A percentile compares a stretch with the other conserved stretches of the same genome.
These are phyloP conservation scores for Petunia hybrid DNA, from an alignment of 305 asterid species.

Conservation along the genomic window DNA sequence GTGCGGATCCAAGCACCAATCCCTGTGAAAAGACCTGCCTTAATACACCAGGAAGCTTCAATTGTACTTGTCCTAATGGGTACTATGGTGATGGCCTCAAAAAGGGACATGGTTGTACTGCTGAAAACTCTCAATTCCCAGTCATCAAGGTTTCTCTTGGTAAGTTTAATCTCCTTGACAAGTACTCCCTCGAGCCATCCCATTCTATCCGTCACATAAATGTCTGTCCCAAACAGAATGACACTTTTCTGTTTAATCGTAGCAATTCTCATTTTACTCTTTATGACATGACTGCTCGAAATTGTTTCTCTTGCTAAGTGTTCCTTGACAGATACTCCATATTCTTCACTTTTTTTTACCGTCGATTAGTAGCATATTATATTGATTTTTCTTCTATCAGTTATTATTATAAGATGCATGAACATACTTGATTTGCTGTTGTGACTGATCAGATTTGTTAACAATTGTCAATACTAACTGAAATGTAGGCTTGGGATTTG, in stretches of 20 bases:
- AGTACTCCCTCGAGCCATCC: neutral
- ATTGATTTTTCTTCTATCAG: neutral
- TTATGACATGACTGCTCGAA: too few relatives aligned
- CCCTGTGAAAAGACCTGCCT: neutral
- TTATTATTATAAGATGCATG: neutral
- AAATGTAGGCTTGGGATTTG: conserved; percentile 22
- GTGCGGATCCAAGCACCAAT: neutral
- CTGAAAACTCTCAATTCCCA: neutral
- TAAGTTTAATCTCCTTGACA: neutral
- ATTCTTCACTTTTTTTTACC: neutral
- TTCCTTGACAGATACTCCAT: neutral
- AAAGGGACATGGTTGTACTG: neutral
- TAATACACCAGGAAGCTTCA: neutral
- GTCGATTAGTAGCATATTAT: neutral
- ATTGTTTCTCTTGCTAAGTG: conserved; percentile 1
- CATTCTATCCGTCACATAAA: too few relatives aligned
- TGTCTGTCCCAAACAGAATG: too few relatives aligned
- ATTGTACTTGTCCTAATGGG: conserved; percentile 16
- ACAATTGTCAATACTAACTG: neutral
- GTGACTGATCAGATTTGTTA: neutral
- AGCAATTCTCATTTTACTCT: too few relatives aligned
- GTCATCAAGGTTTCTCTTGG: conserved; percentile 18
- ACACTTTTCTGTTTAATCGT: too few relatives aligned
- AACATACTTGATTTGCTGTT: conserved; percentile 1
- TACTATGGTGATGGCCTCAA: conserved; percentile 29